Percentiles rank a stretch among this genome's conserved stretches.
Evolutionary conservation across 1,284 basidiomycete species (phyloP).

Genomic region (Cerioporus squamosus): DNA sequence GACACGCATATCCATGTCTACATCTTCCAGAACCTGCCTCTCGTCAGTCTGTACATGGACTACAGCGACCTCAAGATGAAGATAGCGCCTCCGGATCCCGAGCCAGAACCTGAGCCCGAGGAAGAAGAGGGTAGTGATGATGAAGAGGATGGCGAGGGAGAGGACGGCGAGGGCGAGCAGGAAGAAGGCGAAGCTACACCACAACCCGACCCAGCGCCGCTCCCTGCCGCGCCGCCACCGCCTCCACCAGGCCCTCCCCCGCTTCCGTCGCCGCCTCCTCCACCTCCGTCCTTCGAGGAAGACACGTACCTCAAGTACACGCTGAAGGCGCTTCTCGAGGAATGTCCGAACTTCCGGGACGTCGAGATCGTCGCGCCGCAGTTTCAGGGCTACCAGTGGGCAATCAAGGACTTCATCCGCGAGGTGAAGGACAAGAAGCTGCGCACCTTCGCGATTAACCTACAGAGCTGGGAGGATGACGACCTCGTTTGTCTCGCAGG

Average conservation of each 20-base stretch:
- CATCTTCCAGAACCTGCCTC: constrained; percentile 14
- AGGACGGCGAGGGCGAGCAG: neutral
- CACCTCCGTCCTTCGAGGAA: constrained; percentile 1
- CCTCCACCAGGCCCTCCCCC: neutral
- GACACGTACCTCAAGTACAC: constrained; percentile 8
- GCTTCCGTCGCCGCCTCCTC: neutral
- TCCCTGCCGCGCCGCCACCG: neutral
- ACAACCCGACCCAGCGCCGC: no score
- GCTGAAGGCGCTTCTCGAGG: constrained; percentile 9
- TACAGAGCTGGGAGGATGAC: constrained; percentile 5
- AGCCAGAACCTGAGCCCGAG: neutral
- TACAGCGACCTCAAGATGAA: neutral
- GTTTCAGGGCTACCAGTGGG: constrained; percentile 5
- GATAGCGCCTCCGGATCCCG: neutral
- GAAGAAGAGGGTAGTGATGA: neutral
- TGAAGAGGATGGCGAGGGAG: neutral
- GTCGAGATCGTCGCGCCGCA: constrained; percentile 2
- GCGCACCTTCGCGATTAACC: constrained; percentile 1
- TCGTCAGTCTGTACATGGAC: constrained; percentile 11
- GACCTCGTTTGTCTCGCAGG: constrained; percentile 10
- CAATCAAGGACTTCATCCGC: constrained; percentile 3
- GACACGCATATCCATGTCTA: constrained; percentile 6
- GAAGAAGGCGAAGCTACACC: neutral
- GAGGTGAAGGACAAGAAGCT: neutral
- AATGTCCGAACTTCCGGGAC: constrained; percentile 10